Percentiles rank a stretch among this genome's conserved stretches.
Evolutionary conservation across 192 early-diverging fungal genomes (phyloP).

Genomic region (Spinellus fusiger): DNA sequence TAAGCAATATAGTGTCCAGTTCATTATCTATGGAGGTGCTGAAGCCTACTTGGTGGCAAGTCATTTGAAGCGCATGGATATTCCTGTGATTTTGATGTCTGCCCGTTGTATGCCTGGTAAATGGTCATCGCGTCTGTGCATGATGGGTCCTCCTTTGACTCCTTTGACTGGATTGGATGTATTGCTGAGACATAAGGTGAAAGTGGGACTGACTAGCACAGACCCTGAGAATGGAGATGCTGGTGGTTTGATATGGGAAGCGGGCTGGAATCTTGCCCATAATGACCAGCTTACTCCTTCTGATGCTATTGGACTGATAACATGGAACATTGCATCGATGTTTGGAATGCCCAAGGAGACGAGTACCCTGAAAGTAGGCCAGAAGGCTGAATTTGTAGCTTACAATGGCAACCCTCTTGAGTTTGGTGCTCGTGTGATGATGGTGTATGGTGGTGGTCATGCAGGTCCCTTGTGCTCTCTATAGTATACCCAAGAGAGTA

Average conservation of each 20-base stretch:
- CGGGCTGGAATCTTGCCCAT: conserved; percentile 41
- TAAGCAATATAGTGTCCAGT: conserved; percentile 29
- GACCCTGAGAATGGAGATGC: conserved; percentile 49
- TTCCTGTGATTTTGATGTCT: conserved; percentile 61
- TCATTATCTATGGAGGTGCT: conserved; percentile 56
- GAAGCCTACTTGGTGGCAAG: conserved; percentile 65
- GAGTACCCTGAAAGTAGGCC: conserved; percentile 11
- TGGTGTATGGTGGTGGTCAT: conserved; percentile 54
- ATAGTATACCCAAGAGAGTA: not conserved
- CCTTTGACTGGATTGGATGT: conserved; percentile 46
- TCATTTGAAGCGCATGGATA: conserved; percentile 41
- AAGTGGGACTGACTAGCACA: conserved; percentile 45
- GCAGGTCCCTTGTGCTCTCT: conserved; percentile 17
- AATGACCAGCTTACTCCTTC: conserved; percentile 33
- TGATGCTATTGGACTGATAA: conserved; percentile 67
- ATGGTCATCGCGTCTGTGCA: conserved; percentile 58
- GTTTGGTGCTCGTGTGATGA: conserved; percentile 51
- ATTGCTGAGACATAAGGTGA: conserved; percentile 49
- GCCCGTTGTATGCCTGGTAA: conserved; percentile 54
- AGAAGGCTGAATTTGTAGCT: conserved; percentile 51
- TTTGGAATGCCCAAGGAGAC: conserved; percentile 37
- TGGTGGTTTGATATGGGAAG: conserved; percentile 74
- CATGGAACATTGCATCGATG: conserved; percentile 70
- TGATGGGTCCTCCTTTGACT: conserved; percentile 45
- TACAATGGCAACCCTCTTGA: conserved; percentile 63